Evolutionary conservation across 1,284 basidiomycete species (phyloP).

Genomic region (Papiliotrema flavescens): DNA sequence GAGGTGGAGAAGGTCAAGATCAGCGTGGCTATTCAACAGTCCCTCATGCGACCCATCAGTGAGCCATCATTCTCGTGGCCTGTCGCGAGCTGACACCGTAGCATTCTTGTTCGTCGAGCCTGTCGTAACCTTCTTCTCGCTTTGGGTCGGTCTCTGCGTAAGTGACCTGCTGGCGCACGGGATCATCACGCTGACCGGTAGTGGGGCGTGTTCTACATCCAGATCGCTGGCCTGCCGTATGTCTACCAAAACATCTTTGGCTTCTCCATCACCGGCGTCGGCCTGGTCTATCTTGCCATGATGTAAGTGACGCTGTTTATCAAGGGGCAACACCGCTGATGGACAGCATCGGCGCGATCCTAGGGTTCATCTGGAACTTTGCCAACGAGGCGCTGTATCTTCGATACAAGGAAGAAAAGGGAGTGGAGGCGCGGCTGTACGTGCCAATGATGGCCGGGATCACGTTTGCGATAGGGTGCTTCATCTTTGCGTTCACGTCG

Average conservation of each 20-base stretch:
- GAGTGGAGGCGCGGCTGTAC: conserved; percentile 72
- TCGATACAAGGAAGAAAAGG: conserved; percentile 55
- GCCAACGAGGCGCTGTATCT: conserved; percentile 65
- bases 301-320: conserved; percentile 52
- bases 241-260: conserved; percentile 62
- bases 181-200: conserved; percentile 7
- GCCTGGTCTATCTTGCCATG: conserved; percentile 60
- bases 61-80: neutral
- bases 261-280: conserved; percentile 63
- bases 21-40: conserved; percentile 31
- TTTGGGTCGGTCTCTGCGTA: conserved; percentile 66
- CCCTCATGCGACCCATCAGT: conserved; percentile 28
- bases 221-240: conserved; percentile 64
- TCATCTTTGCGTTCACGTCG: conserved; percentile 50
- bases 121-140: conserved; percentile 66
- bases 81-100: conserved; percentile 24
- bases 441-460: conserved; percentile 62
- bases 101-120: conserved; percentile 70
- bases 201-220: conserved; percentile 72
- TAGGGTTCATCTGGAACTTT: conserved; percentile 60
- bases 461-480: conserved; percentile 61
- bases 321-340: neutral
- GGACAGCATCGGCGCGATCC: conserved; percentile 58
- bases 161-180: conserved; percentile 1
- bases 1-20: conserved; percentile 43